phyloP scores from a whole-genome alignment of 75 land plant genomes.

The Chamaecyparis obtusa region DNA sequence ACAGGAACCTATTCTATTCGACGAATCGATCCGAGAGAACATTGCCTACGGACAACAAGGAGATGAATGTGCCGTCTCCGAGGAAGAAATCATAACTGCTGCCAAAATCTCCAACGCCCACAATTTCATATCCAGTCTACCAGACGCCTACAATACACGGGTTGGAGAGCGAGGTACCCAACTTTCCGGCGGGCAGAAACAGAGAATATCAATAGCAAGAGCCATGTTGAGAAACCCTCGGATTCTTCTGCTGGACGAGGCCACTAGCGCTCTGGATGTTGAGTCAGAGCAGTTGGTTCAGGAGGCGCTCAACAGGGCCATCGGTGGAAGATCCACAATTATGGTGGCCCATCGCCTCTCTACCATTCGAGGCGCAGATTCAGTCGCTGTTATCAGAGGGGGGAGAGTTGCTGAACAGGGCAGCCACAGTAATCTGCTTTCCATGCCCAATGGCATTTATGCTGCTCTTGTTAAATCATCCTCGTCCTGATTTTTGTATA shows the following conservation, averaged over 20 bases:
- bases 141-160: slow-evolving; percentile 30
- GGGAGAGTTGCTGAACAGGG: slow-evolving; percentile 23
- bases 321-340: slow-evolving; percentile 33
- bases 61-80: not conserved
- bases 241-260: slow-evolving; percentile 45
- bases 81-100: slow-evolving; percentile 3
- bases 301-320: slow-evolving; percentile 38
- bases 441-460: slow-evolving; percentile 43
- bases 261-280: slow-evolving; percentile 51
- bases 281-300: slow-evolving; percentile 44
- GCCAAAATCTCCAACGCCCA: slow-evolving; percentile 6
- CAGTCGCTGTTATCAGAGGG: slow-evolving; percentile 40
- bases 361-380: slow-evolving; percentile 32
- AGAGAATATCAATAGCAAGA: slow-evolving; percentile 49
- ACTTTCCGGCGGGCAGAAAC: slow-evolving; percentile 8
- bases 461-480: not conserved
- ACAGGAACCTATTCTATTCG: slow-evolving; percentile 16
- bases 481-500: slow-evolving; percentile 42
- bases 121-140: not conserved
- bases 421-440: not conserved
- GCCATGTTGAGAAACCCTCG: slow-evolving; percentile 45
- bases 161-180: slow-evolving; percentile 42
- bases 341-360: slow-evolving; percentile 51
- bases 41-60: slow-evolving; percentile 15
- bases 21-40: slow-evolving; percentile 13